phyloP scores from a whole-genome alignment of 768 basidiomycete genomes.

The Sistotremastrum niveocremeum region DNA sequence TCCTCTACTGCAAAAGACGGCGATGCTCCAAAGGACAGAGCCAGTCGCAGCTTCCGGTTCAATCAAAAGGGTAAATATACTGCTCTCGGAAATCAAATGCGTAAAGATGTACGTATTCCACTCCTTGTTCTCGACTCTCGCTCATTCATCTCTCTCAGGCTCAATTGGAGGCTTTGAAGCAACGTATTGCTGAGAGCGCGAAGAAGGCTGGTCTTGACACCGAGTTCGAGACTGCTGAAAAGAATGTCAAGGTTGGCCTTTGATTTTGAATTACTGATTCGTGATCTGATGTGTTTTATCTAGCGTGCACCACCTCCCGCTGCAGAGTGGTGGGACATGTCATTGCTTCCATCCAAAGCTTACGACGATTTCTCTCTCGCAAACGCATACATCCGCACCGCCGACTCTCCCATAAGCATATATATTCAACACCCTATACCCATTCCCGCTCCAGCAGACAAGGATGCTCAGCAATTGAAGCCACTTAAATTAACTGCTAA shows the following conservation, averaged over 20 bases:
- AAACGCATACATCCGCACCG: conserved; percentile 46
- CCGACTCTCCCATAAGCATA: conserved; percentile 67
- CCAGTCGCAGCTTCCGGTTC: conserved; percentile 63
- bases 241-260: conserved; percentile 61
- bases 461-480: conserved; percentile 63
- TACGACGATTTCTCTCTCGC: conserved; percentile 65
- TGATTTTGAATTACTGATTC: background rate
- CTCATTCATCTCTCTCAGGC: conserved; percentile 23
- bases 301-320: conserved; percentile 79
- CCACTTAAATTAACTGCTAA: conserved; percentile 89
- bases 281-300: background rate
- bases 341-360: conserved; percentile 63
- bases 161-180: conserved; percentile 83
- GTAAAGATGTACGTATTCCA: conserved; percentile 49
- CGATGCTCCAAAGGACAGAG: conserved; percentile 25
- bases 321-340: conserved; percentile 95
- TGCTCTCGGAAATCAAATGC: conserved; percentile 26
- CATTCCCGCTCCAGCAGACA: conserved; percentile 82
- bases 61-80: conserved; percentile 82
- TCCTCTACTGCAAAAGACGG: conserved; percentile 19
- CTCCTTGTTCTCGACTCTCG: conserved; percentile 46
- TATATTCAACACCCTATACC: conserved; percentile 97
- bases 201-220: conserved; percentile 87
- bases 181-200: conserved; percentile 84
- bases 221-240: conserved; percentile 86